Percentiles rank a stretch among this genome's conserved stretches.
Conservation (phyloP, 176 grass and related monocot genomes). For the Carex kokanica region DNA sequence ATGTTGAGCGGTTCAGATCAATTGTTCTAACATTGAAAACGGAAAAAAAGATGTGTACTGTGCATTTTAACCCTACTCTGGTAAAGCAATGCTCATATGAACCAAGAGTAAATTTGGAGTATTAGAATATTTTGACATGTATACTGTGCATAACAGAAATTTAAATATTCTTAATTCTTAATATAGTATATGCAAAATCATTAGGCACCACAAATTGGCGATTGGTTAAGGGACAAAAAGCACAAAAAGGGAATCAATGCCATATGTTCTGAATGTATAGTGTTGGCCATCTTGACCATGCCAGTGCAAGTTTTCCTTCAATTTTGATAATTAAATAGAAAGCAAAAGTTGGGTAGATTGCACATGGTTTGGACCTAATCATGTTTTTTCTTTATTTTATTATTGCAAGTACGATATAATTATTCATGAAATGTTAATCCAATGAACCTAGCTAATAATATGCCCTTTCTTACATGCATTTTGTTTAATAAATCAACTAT, state of each 20-base stretch:
- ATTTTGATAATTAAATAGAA: conserved; percentile 10
- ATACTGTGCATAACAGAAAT: too few relatives aligned
- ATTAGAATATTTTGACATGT: background rate
- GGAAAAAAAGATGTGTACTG: too few relatives aligned
- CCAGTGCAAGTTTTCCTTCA: conserved; percentile 14
- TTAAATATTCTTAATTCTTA: background rate
- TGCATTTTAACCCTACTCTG: too few relatives aligned
- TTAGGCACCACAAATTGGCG: background rate
- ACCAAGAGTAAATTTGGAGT: background rate
- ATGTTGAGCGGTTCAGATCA: too few relatives aligned
- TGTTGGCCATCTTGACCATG: conserved; percentile 28
- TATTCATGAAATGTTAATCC: conserved; percentile 15
- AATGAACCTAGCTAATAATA: conserved; percentile 19
- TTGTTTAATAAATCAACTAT: background rate
- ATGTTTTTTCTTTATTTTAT: conserved; percentile 13
- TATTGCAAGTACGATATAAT: conserved; percentile 7
- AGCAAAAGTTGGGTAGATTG: conserved; percentile 6
- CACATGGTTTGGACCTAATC: conserved; percentile 29
- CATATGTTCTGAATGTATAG: conserved; percentile 23
- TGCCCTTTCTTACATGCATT: background rate
- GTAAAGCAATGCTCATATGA: background rate
- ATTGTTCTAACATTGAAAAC: too few relatives aligned
- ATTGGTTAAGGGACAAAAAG: conserved; percentile 23
- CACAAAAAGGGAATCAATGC: conserved; percentile 1
- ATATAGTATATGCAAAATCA: conserved; percentile 13